Evolutionary conservation across 257 asterid genomes (phyloP), one percentile per base, ranked within the genome.

Genomic region (Eucommia ulmoides): DNA sequence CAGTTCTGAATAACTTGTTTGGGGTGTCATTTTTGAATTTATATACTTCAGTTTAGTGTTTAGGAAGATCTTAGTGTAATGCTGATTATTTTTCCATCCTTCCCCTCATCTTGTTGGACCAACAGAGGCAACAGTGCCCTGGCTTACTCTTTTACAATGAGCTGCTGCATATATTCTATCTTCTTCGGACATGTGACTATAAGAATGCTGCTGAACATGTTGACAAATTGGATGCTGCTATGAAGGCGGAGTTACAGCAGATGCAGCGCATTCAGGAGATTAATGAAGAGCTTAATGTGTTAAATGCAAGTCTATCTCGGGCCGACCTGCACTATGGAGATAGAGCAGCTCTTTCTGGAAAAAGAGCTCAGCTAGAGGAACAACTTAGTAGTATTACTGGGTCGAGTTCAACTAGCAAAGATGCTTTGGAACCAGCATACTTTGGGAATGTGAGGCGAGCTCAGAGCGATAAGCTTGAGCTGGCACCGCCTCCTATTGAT

Each of bases 401-500:
- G 45, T 45, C 26, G 58, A 65, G 65, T 52, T 65, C 76, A 65
- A 60, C 69, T 41, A 77, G 71, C 46, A 78, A 65, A 81, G 64
- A 72, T 54, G 70, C 77, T 57, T 53, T 87, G 66, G 98, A 77
- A 60, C 96, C 96, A 52, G 88, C 93, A 25, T 79, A 86, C 67
- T 91, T 86, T 68, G 98, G 98, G 56, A 85, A 83, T 61, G 78
- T 77, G 45, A 82, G 71, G 70, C 74, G 95, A 52, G 84, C 88
- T 22, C 79, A 78, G 72, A 55, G 74, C 25, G 98, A 78, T 55
- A 91, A 78, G 68, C 78, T 91, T 60, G 84, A 69, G 69, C 58
- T 91, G 81, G 98, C 96, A 22, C 92, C 92, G 50, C 93, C 98
- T 65, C 98, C 98, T 42, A 77, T 86, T 71, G 94, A 83, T 70